These are phyloP conservation scores for Russula foetens DNA, from an alignment of 768 basidiomycete genomes.

Conservation along the genomic window DNA sequence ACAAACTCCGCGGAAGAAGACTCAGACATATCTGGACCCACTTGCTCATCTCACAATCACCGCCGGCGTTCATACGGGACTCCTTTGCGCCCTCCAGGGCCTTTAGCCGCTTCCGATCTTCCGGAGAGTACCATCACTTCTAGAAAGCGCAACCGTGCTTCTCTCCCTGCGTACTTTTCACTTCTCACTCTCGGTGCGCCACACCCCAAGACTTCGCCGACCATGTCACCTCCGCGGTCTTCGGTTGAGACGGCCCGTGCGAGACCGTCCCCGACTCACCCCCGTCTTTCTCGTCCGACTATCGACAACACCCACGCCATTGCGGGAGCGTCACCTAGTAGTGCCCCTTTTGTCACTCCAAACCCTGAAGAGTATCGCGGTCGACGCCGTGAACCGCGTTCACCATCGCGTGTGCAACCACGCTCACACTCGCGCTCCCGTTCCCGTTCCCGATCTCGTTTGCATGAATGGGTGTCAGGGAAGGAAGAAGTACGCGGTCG, in stretches of 20 bases:
- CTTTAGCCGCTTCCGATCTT: background rate
- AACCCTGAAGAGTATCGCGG: slow-evolving; percentile 9
- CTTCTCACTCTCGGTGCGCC: slow-evolving; percentile 19
- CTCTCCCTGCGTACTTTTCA: slow-evolving; percentile 24
- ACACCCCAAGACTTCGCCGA: slow-evolving; percentile 7
- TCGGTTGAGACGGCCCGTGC: slow-evolving; percentile 12
- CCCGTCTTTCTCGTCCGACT: slow-evolving; percentile 9
- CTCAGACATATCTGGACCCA: slow-evolving; percentile 6
- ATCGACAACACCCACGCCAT: slow-evolving; percentile 14
- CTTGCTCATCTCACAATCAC: slow-evolving; percentile 7
- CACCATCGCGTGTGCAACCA: slow-evolving; percentile 2
- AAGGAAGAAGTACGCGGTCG: slow-evolving; percentile 11
- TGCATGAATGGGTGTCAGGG: background rate
- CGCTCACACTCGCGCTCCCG: slow-evolving; percentile 1
- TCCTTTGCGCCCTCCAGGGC: slow-evolving; percentile 1
- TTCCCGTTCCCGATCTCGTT: slow-evolving; percentile 2
- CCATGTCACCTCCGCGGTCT: slow-evolving; percentile 17
- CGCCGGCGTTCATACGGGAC: slow-evolving; percentile 10
- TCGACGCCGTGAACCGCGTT: slow-evolving; percentile 8
- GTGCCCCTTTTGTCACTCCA: background rate
- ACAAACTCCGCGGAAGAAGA: slow-evolving; percentile 11
- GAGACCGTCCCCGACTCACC: slow-evolving; percentile 13
- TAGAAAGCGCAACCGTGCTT: slow-evolving; percentile 16
- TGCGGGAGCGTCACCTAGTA: slow-evolving; percentile 12
- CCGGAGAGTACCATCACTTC: slow-evolving; percentile 12